A percentile compares a stretch with the other conserved stretches of the same genome.
Conservation (phyloP, 1,139 yeast species). For the Magnusiomyces clavatus region DNA sequence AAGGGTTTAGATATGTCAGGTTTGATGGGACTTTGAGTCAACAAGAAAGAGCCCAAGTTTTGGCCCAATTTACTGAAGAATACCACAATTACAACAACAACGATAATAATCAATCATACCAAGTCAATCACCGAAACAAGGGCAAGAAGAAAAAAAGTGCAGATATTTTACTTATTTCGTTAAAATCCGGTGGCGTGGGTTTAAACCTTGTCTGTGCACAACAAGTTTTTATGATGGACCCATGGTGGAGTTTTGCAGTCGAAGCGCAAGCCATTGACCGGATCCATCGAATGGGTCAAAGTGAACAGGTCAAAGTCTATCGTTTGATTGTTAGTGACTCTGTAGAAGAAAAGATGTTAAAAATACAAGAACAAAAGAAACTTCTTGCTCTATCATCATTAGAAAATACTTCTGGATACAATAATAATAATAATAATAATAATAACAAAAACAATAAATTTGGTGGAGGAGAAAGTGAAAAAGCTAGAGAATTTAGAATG, state of each 20-base stretch:
- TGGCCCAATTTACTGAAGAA: constrained; percentile 45
- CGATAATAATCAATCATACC: background rate
- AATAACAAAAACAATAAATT: too few species aligned
- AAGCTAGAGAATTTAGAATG: too few species aligned
- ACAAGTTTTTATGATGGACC: constrained; percentile 88
- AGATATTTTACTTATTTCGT: constrained; percentile 54
- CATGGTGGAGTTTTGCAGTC: constrained; percentile 96
- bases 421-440: background rate
- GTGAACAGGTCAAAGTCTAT: constrained; percentile 59
- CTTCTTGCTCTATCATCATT: constrained; percentile 64
- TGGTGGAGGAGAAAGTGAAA: too few species aligned
- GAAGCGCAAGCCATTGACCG: constrained; percentile 96
- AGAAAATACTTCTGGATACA: background rate
- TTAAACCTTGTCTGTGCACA: constrained; percentile 81
- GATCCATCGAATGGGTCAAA: constrained; percentile 86
- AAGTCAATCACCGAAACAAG: too few species aligned
- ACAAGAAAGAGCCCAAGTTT: constrained; percentile 55
- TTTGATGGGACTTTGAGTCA: constrained; percentile 77
- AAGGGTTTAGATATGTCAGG: constrained; percentile 48
- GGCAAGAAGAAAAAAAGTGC: background rate
- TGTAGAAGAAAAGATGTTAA: constrained; percentile 86
- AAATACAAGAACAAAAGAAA: constrained; percentile 79
- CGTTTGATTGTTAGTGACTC: constrained; percentile 77
- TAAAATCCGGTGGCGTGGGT: constrained; percentile 96
- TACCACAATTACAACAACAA: constrained; percentile 23